Evolutionary conservation across 2,329 filamentous ascomycete species (phyloP).

Genomic region (Hypoxylon sp.): DNA sequence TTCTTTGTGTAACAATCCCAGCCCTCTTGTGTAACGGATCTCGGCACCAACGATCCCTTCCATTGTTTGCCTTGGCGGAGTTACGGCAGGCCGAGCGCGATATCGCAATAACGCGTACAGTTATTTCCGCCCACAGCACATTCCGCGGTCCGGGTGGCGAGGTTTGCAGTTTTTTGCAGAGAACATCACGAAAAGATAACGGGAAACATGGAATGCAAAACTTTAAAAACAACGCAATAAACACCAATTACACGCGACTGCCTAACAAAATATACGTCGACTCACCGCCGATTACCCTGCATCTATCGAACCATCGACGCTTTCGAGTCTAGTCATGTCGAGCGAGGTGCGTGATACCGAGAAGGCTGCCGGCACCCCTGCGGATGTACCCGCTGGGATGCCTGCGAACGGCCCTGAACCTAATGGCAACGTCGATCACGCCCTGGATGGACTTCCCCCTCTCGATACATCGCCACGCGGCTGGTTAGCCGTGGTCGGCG

Average conservation of each 20-base stretch:
- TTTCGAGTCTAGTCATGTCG: background rate
- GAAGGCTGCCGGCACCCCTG: slow-evolving; percentile 1
- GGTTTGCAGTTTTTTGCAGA: background rate
- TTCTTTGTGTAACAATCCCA: background rate
- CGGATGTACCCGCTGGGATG: background rate
- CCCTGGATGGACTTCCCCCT: background rate
- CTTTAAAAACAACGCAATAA: background rate
- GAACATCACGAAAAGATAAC: background rate
- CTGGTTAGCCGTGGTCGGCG: slow-evolving; percentile 23
- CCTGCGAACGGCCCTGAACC: background rate
- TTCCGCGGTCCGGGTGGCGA: background rate
- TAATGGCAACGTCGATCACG: background rate
- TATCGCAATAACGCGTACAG: background rate
- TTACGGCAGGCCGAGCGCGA: slow-evolving; percentile 1
- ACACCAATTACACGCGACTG: background rate
- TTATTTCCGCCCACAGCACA: background rate
- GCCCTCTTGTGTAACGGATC: background rate
- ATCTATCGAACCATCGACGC: background rate
- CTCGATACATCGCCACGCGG: slow-evolving; percentile 3
- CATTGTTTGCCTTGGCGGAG: background rate
- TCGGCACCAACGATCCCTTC: too few species aligned
- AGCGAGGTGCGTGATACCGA: background rate
- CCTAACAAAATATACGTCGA: background rate
- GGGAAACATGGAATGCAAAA: background rate
- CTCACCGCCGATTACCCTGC: background rate